Evolutionary conservation across 2,329 filamentous ascomycete species (phyloP), one percentile per base, ranked within the genome.

Genomic region (Beauveria medogensis): DNA sequence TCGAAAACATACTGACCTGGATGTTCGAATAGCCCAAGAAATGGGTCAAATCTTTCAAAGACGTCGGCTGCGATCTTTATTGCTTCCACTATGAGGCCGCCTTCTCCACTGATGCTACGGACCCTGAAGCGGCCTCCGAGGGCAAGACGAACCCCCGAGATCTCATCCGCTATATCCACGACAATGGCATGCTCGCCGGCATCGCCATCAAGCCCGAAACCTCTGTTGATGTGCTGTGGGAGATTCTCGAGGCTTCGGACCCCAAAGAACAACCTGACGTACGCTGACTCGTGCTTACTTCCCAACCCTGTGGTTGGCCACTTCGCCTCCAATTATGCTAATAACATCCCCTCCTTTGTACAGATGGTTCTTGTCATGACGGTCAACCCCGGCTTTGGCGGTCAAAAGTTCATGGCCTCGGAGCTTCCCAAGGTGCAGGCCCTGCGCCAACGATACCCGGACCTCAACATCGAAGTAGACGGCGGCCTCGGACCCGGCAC

Each of bases 41-140:
- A 82, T 99, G 94, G 94, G 92, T 97, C 69, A 90, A 90, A 71
- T 91, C 96, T 64, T 97, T 99, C 80, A 86, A 94, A 74, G 87
- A 89, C 58, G 94, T 92, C 63, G 94, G 94, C 59, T 97, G 92
- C 76, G 92, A 99, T 75, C 82, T 99, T n/a, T 99, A 99, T 81
- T 97, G 94, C 81, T 99, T 99, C 81, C 94, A 99, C 81, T 97
- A 97, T 77, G 94, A 99, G 78, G 94, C 94, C 28, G 94, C 94
- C 65, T 83, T 94, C 67, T 96, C 91, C 55, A 90, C 89, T 48
- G 91, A 90, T 41, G 92, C 92, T 69, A 91, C 92, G 71, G 85
- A 82, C 59, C 92, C 93, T 53, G 85, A 89, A 67, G 83, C 81
- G 60, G 82, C 78, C 59, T 85, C 85, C 16, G 88, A 89, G 60